These are phyloP conservation scores for Dothideomycetes sp. DNA, from an alignment of 2,329 filamentous ascomycete species.

Conservation along the genomic window DNA sequence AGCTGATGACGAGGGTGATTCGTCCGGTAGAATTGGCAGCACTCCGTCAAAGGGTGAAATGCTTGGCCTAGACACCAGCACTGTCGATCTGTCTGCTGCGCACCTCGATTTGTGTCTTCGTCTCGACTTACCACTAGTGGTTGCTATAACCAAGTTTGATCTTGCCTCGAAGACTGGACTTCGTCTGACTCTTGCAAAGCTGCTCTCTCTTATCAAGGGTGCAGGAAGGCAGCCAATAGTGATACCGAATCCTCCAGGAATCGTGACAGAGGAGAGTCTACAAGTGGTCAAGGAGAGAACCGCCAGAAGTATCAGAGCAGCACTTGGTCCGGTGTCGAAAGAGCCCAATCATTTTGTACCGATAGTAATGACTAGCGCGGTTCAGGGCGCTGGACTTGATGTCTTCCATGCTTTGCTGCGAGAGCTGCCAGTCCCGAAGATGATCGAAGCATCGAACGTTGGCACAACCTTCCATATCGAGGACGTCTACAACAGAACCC, in stretches of 20 bases:
- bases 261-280: constrained; percentile 35
- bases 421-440: constrained; percentile 53
- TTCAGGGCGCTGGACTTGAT: constrained; percentile 72
- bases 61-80: constrained; percentile 38
- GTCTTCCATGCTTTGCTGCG: constrained; percentile 72
- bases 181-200: constrained; percentile 56
- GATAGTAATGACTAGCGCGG: constrained; percentile 76
- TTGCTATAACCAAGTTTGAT: constrained; percentile 87
- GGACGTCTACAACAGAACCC: constrained; percentile 64
- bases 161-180: constrained; percentile 64
- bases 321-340: constrained; percentile 41
- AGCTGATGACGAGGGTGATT: constrained; percentile 56
- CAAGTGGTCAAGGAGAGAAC: constrained; percentile 48
- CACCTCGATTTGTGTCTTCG: constrained; percentile 80
- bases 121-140: constrained; percentile 62
- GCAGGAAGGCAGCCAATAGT: constrained; percentile 65
- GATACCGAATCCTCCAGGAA: constrained; percentile 31
- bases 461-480: constrained; percentile 69
- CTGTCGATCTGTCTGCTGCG: constrained; percentile 62
- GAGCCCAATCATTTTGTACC: constrained; percentile 52
- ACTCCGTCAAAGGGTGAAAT: constrained; percentile 42
- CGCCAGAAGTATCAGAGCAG: constrained; percentile 45
- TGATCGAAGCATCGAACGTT: neutral
- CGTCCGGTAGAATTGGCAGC: constrained; percentile 28
- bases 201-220: constrained; percentile 68